Evolutionary conservation across 352 stramenopile genomes (phyloP).

Genomic region (Thraustochytrium sp.): DNA sequence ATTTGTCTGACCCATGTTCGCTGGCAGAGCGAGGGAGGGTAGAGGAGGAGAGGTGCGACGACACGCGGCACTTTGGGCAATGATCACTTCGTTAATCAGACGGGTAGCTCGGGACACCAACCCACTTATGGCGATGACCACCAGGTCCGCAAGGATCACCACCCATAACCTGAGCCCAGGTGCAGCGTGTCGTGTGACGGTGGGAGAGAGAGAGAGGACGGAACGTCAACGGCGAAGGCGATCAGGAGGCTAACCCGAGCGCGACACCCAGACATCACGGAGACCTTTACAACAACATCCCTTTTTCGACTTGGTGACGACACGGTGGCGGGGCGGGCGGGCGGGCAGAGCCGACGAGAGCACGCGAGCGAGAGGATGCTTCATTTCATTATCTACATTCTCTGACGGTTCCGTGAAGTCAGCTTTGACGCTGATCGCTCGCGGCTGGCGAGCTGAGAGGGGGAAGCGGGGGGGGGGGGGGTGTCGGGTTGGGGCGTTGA

Average conservation of each 20-base stretch:
- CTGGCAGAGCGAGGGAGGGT: background rate
- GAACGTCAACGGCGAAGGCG: no score
- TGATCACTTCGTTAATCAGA: slow-evolving; percentile 39
- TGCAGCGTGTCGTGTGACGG: no score
- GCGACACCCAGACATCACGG: no score
- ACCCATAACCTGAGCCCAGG: background rate
- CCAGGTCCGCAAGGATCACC: slow-evolving; percentile 17
- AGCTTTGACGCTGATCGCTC: background rate
- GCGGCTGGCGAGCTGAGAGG: background rate
- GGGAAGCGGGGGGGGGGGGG: background rate
- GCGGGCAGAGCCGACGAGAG: no score
- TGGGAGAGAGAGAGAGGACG: no score
- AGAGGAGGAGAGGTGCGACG: background rate
- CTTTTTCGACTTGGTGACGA: no score
- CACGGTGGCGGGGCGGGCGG: no score
- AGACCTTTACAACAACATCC: no score
- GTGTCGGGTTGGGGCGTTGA: background rate
- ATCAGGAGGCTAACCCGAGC: no score
- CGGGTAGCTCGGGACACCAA: slow-evolving; percentile 28
- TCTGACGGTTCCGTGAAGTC: background rate
- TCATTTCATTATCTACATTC: slow-evolving; percentile 18
- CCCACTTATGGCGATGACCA: slow-evolving; percentile 37
- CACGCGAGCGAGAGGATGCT: slow-evolving; percentile 14
- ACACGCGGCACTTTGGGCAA: background rate
- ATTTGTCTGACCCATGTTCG: background rate